Base-by-base conservation (phyloP, 1,284 basidiomycete species). In the Cutaneotrichosporon dermatis region DNA sequence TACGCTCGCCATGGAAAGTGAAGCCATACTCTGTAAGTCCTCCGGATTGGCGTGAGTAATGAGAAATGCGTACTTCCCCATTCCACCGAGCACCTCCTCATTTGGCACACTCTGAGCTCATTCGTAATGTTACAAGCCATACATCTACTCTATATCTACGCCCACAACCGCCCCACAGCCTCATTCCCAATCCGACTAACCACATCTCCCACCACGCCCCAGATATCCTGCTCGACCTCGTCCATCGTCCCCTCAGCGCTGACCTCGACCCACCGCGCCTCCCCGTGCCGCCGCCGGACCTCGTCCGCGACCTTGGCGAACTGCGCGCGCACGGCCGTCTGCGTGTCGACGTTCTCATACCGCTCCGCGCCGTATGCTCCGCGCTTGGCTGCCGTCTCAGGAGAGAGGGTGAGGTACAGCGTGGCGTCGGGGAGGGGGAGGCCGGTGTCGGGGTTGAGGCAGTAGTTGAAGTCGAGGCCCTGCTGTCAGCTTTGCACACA, bases 311-410 rank as follows among this genome's bases (percentile, higher is more conserved):
- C 86, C 57, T 78, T 75, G 57, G 77, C 74, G 71, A 93, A 94
- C 39, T 87, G 76, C 37, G 80, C 76, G 37, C 87, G 77, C 13
- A 93, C 91, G 42, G 82, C 79, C 39, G 73, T 76, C 75, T 95
- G 92, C 75, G 91, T 82, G 39, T 87, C 86, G 61, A 86, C 83
- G 62, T 83, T 86, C 79, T 94, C 91, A 69, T 93, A 93, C 33
- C 94, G 83, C 79, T 99, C 95, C 56, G 85, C 83, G 0, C 96
- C 96, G 68, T 89, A 99, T 0, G 90, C 92, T 2, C 88, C 89
- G n/a, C 95, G 83, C 51, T 80, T 72, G 25, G 82, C 81, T 0
- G 92, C 91, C 9, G 82, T 79, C 53, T 86, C 85, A 0, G 90
- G 87, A 1, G 86, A 79, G 58, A 98, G 83, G 63, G 93, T 86